phyloP scores from a whole-genome alignment of 768 basidiomycete genomes.

The Pholiota microspora region DNA sequence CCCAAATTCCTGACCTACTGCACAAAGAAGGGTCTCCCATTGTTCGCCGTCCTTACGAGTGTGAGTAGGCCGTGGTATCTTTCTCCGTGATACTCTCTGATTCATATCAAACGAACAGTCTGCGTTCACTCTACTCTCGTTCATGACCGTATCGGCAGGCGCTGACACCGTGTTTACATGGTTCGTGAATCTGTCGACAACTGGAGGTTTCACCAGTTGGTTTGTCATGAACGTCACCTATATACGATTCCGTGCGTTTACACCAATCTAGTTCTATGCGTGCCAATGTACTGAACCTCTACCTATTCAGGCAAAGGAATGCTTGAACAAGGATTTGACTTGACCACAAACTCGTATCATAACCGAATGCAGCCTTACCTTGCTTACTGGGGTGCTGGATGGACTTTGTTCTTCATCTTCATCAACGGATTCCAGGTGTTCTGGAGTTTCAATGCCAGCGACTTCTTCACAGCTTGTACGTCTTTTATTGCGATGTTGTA shows the following conservation, averaged over 20 bases:
- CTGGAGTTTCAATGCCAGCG: conserved; percentile 55
- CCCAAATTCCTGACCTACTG: conserved; percentile 41
- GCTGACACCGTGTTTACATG: conserved; percentile 63
- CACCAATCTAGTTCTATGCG: neutral
- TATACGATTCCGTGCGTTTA: conserved; percentile 59
- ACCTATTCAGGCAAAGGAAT: conserved; percentile 51
- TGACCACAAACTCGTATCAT: conserved; percentile 60
- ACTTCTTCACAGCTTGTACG: conserved; percentile 46
- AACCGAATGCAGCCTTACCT: conserved; percentile 64
- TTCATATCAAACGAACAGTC: no score
- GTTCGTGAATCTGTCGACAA: conserved; percentile 68
- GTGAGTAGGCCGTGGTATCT: no score
- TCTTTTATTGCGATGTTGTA: neutral
- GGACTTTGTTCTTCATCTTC: conserved; percentile 59
- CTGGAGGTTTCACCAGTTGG: conserved; percentile 71
- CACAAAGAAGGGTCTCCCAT: conserved; percentile 48
- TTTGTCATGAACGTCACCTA: conserved; percentile 69
- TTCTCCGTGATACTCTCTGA: no score
- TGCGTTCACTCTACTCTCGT: conserved; percentile 49
- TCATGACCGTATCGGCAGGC: conserved; percentile 64
- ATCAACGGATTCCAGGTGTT: conserved; percentile 57
- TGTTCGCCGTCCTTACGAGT: conserved; percentile 33
- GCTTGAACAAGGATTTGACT: conserved; percentile 62
- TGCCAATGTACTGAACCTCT: neutral
- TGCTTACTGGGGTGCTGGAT: conserved; percentile 68